phyloP scores from a whole-genome alignment of 2,329 filamentous ascomycete genomes.

The Colletotrichum liriopes region DNA sequence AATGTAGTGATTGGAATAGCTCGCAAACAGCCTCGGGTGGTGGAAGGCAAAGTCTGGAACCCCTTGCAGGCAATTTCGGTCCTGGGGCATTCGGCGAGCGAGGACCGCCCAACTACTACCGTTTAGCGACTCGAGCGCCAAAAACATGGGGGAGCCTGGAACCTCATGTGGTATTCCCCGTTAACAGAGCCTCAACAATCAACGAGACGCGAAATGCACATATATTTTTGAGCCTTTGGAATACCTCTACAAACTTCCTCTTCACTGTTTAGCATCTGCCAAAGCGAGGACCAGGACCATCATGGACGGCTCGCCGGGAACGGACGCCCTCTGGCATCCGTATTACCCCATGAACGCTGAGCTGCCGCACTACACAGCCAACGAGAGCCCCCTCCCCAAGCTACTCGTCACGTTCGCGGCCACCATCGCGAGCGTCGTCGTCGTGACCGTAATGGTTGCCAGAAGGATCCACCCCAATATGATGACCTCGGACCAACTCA shows the following conservation, averaged over 20 bases:
- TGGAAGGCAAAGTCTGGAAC: background rate
- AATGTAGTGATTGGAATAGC: background rate
- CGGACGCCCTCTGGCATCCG: conserved; percentile 57
- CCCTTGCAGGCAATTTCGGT: background rate
- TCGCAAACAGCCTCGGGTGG: background rate
- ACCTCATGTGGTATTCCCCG: too few relatives aligned
- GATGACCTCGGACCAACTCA: conserved; percentile 57
- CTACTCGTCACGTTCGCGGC: conserved; percentile 57
- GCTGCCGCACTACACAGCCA: conserved; percentile 63
- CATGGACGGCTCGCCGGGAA: background rate
- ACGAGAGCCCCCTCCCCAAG: conserved; percentile 56
- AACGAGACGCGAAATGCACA: background rate
- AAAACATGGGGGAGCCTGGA: background rate
- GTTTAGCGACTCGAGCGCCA: background rate
- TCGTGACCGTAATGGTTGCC: conserved; percentile 51
- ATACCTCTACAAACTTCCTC: background rate
- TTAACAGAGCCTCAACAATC: background rate
- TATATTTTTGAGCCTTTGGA: too few relatives aligned
- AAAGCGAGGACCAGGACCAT: background rate
- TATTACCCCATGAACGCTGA: conserved; percentile 64
- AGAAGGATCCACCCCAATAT: conserved; percentile 51
- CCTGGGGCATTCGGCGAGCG: background rate
- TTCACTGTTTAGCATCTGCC: background rate
- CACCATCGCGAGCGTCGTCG: conserved; percentile 56
- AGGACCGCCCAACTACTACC: background rate